A percentile compares a stretch with the other conserved stretches of the same genome.
Evolutionary conservation across 2,329 filamentous ascomycete species (phyloP).

Genomic region (Ophiostoma populinum): DNA sequence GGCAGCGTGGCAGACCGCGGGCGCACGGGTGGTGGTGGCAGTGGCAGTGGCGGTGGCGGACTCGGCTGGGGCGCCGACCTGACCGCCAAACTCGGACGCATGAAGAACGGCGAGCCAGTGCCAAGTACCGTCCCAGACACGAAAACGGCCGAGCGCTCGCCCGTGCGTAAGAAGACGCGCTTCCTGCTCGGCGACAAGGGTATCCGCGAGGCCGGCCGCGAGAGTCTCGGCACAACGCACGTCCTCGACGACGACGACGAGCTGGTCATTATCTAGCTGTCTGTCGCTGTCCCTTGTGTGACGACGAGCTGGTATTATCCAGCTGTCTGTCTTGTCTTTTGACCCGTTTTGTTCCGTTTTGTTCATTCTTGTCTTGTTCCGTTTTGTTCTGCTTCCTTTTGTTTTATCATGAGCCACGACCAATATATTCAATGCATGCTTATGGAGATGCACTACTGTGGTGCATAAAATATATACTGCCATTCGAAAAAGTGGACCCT

Average conservation of each 20-base stretch:
- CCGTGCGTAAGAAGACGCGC: constrained; percentile 56
- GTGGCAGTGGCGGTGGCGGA: constrained; percentile 14
- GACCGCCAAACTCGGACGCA: constrained; percentile 37
- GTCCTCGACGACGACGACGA: constrained; percentile 27
- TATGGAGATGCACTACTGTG: no score
- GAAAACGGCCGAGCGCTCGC: constrained; percentile 20
- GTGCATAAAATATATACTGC: no score
- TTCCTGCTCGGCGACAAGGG: constrained; percentile 63
- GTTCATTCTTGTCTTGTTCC: no score
- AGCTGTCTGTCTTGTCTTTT: background rate
- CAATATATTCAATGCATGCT: no score
- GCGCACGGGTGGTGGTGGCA: constrained; percentile 10
- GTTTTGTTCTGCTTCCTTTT: no score
- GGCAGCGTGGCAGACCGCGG: constrained; percentile 13
- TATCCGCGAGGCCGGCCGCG: constrained; percentile 58
- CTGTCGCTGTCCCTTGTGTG: background rate
- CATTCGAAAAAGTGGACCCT: no score
- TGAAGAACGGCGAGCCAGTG: constrained; percentile 37
- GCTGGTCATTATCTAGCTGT: constrained; percentile 25
- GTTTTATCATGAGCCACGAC: no score
- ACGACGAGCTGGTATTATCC: no score
- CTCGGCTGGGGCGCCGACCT: constrained; percentile 42
- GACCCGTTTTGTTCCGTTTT: background rate
- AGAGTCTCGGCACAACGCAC: constrained; percentile 41
- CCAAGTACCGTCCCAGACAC: constrained; percentile 9